Conservation (phyloP, 1,284 basidiomycete species). For the Fomitopsis palustris region DNA sequence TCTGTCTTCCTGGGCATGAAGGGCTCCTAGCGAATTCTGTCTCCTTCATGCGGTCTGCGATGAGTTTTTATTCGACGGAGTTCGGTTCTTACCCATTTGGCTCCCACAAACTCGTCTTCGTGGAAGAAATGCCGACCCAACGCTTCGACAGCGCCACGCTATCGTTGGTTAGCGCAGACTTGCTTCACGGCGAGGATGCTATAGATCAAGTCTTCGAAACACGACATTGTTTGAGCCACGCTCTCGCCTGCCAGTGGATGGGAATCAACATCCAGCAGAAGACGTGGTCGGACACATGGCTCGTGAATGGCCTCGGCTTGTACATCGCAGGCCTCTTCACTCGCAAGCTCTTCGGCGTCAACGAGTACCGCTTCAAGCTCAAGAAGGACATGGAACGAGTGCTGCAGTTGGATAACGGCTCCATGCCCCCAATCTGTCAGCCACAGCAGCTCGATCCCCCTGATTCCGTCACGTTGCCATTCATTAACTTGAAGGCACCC, state of each 20-base stretch:
- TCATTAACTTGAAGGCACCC: slow-evolving; percentile 94
- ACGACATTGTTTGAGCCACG: slow-evolving; percentile 82
- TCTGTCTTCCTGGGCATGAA: slow-evolving; percentile 89
- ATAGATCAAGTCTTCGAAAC: slow-evolving; percentile 96
- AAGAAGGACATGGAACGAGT: slow-evolving; percentile 98
- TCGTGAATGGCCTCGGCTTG: slow-evolving; percentile 89
- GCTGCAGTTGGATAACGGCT: slow-evolving; percentile 82
- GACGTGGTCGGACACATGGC: slow-evolving; percentile 94
- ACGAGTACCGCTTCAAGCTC: slow-evolving; percentile 94
- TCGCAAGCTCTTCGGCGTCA: slow-evolving; percentile 88
- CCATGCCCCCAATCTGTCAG: slow-evolving; percentile 92
- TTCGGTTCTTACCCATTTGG: slow-evolving; percentile 97
- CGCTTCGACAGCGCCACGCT: slow-evolving; percentile 86
- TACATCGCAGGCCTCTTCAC: slow-evolving; percentile 92
- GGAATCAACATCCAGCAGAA: slow-evolving; percentile 96
- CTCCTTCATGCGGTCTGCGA: slow-evolving; percentile 80
- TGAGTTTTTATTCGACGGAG: slow-evolving; percentile 90
- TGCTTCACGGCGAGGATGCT: slow-evolving; percentile 84
- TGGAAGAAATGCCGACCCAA: slow-evolving; percentile 80
- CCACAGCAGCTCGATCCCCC: slow-evolving; percentile 85
- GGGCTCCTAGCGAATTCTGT: slow-evolving; percentile 67
- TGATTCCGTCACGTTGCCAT: slow-evolving; percentile 72
- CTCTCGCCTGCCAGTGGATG: slow-evolving; percentile 94
- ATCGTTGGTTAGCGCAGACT: slow-evolving; percentile 77
- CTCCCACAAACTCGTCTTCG: slow-evolving; percentile 95